Percentiles rank a stretch among this genome's conserved stretches.
Evolutionary conservation across 257 asterid species (phyloP).

Genomic region (Handroanthus guayacan): DNA sequence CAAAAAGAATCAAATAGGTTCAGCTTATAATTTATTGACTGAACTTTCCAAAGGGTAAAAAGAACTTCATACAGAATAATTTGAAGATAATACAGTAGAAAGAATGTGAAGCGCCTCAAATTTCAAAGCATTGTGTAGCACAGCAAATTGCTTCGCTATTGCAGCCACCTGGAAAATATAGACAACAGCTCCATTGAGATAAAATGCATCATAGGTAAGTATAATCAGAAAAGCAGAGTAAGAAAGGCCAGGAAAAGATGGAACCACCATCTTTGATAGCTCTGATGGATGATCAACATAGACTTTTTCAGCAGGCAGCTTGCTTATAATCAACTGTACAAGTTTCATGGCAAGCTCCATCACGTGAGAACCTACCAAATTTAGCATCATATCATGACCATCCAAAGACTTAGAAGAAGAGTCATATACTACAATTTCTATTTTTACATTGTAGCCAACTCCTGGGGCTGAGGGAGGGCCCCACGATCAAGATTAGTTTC

Average conservation of each 20-base stretch:
- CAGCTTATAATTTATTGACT: neutral
- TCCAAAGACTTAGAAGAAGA: conserved; percentile 8
- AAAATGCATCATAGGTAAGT: conserved; percentile 4
- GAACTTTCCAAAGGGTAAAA: conserved; percentile 2
- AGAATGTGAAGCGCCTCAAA: conserved; percentile 89
- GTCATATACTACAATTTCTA: neutral
- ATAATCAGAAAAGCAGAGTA: conserved; percentile 24
- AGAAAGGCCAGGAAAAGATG: conserved; percentile 16
- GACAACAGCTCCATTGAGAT: conserved; percentile 28
- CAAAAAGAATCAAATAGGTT: neutral
- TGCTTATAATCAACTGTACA: conserved; percentile 66
- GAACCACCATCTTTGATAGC: conserved; percentile 71
- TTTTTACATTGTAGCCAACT: conserved; percentile 9
- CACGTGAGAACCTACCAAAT: conserved; percentile 59
- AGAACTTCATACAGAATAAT: conserved; percentile 60
- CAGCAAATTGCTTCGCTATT: conserved; percentile 77
- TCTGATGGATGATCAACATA: conserved; percentile 58
- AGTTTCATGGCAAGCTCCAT: conserved; percentile 76
- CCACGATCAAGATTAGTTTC: neutral
- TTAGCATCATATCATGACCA: conserved; percentile 34
- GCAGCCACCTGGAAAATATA: conserved; percentile 72
- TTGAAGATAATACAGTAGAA: conserved; percentile 69
- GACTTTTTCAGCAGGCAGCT: conserved; percentile 66
- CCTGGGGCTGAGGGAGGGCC: conserved; percentile 6
- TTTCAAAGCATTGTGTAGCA: conserved; percentile 76